Evolutionary conservation across 148 eudicot genomes (phyloP).

Genomic region (Cornus kousa): DNA sequence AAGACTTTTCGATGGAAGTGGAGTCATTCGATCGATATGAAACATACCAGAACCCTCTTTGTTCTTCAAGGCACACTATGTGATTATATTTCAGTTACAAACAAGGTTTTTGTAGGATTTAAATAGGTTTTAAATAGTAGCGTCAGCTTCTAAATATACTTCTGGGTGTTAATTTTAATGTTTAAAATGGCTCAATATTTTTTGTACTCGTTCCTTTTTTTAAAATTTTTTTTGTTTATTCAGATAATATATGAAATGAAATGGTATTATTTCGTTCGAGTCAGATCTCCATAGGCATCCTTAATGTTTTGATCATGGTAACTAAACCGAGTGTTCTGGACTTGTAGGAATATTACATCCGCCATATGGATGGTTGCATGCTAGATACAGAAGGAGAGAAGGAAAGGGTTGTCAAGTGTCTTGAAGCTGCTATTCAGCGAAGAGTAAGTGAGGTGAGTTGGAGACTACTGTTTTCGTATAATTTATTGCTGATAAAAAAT

Average conservation of each 20-base stretch:
- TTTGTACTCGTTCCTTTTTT: background rate
- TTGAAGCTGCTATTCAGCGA: conserved; percentile 81
- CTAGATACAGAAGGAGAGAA: conserved; percentile 62
- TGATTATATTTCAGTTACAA: background rate
- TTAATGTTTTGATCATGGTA: background rate
- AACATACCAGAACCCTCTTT: background rate
- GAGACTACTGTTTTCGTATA: background rate
- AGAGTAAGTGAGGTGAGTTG: conserved; percentile 66
- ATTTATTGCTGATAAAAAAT: background rate
- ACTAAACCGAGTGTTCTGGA: conserved; percentile 15
- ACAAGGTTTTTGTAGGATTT: background rate
- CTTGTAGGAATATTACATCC: conserved; percentile 72
- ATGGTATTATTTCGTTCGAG: background rate
- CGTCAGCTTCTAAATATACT: background rate
- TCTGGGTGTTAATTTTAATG: background rate
- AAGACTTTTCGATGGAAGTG: background rate
- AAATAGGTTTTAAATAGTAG: background rate
- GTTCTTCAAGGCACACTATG: background rate
- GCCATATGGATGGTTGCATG: conserved; percentile 67
- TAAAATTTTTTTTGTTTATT: background rate
- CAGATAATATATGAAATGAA: background rate
- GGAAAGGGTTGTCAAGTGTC: conserved; percentile 68
- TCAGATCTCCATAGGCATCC: background rate
- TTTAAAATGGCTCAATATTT: background rate
- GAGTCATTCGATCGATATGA: background rate